phyloP scores from a whole-genome alignment of 1,139 yeast genomes.

The Candida dubliniensis region DNA sequence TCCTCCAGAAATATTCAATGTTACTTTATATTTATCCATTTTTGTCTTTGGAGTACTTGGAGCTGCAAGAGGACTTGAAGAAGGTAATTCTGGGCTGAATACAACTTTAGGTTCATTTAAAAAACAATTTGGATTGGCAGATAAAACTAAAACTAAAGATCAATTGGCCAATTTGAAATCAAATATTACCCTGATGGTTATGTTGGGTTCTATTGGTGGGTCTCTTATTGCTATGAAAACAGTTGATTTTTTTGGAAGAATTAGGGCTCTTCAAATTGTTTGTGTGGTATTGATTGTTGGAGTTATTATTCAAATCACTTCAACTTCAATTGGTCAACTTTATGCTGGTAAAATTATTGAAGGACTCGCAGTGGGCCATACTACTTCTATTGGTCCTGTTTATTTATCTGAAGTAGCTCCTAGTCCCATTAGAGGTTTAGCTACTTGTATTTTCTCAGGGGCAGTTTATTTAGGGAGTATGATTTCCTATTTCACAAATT shows the following conservation, averaged over 20 bases:
- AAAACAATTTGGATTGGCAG: slow-evolving; percentile 46
- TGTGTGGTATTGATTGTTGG: slow-evolving; percentile 48
- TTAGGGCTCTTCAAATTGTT: slow-evolving; percentile 49
- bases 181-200: slow-evolving; percentile 63
- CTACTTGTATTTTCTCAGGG: slow-evolving; percentile 52
- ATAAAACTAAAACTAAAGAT: slow-evolving; percentile 32
- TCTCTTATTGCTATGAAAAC: slow-evolving; percentile 44
- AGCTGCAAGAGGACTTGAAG: slow-evolving; percentile 62
- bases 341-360: slow-evolving; percentile 57
- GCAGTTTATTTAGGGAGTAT: slow-evolving; percentile 56
- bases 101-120: slow-evolving; percentile 32
- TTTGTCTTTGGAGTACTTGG: slow-evolving; percentile 60
- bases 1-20: slow-evolving; percentile 52
- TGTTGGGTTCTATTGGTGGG: slow-evolving; percentile 61
- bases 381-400: slow-evolving; percentile 57
- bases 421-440: slow-evolving; percentile 50
- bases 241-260: slow-evolving; percentile 57
- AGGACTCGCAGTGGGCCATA: slow-evolving; percentile 58
- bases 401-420: slow-evolving; percentile 53
- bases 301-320: slow-evolving; percentile 49
- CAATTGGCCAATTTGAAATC: slow-evolving; percentile 50
- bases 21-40: slow-evolving; percentile 46
- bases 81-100: slow-evolving; percentile 35
- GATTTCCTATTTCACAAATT: slow-evolving; percentile 52
- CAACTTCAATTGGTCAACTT: slow-evolving; percentile 46